Conservation (phyloP, 306 rosid species). For the Trifolium dubium region DNA sequence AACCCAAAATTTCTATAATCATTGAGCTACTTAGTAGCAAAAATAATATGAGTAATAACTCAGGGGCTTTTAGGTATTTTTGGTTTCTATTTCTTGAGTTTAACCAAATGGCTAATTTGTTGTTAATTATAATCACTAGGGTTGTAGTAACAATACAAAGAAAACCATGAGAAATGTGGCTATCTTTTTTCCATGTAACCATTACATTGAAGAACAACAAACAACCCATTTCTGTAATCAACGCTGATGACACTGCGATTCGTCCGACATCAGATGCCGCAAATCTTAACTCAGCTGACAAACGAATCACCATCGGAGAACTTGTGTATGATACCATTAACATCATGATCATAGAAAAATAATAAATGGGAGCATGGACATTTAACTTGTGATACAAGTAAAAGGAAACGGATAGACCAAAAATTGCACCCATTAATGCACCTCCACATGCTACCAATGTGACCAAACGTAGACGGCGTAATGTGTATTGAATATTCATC, state of each 20-base stretch:
- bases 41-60: constrained; percentile 61
- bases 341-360: constrained; percentile 51
- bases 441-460: constrained; percentile 66
- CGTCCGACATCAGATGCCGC: constrained; percentile 68
- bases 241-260: constrained; percentile 59
- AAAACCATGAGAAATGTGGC: constrained; percentile 5
- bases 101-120: constrained; percentile 65
- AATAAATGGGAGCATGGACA: neutral
- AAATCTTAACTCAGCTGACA: constrained; percentile 69
- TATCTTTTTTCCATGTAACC: constrained; percentile 17
- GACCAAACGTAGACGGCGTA: constrained; percentile 50
- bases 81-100: constrained; percentile 60
- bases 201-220: constrained; percentile 56
- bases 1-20: constrained; percentile 62
- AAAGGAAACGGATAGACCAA: constrained; percentile 66
- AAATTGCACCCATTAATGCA: constrained; percentile 44
- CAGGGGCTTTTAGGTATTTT: constrained; percentile 75
- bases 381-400: constrained; percentile 50
- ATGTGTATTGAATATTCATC: constrained; percentile 52
- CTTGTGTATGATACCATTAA: constrained; percentile 68
- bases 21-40: constrained; percentile 61
- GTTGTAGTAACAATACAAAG: constrained; percentile 18
- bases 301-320: constrained; percentile 81
- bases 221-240: constrained; percentile 71
- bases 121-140: constrained; percentile 39